Base-by-base conservation (phyloP, 768 basidiomycete species). In the Russula compacta region DNA sequence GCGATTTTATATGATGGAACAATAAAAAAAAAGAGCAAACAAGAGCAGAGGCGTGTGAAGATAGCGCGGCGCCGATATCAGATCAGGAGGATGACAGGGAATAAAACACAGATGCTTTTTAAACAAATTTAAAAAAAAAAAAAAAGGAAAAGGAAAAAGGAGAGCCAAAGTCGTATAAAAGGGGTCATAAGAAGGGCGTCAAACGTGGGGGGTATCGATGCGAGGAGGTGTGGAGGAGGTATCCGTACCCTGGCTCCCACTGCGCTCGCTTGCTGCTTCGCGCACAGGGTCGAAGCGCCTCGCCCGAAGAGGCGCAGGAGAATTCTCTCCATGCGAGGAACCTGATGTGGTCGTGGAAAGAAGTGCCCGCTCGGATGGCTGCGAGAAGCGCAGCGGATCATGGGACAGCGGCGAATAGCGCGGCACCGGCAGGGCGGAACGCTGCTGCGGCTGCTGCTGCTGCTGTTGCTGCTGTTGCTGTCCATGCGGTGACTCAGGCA, bases 221-320 rank as follows among this genome's bases (percentile, higher is more conserved):
- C 43, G 57, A 33, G 54, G 58, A 2, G 64, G 61, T 24, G 62
- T 63, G 32, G 63, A 59, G 7, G 59, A 56, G 52, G 19, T 12
- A 17, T 64, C 51, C 8, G 55, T 64, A 12, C 62, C 48, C 49
- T 47, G 55, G 24, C 65, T 66, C 17, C 51, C 53, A 19, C 62
- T 49, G 24, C 54, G 46, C 39, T 64, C 65, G 50, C 62, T 64
- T 48, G 59, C 48, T 0, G 63, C 67, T 35, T 64, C 66, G 43
- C 61, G 68, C 12, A 69, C 68, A 4, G 68, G 68, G 40, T 69
- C 68, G 15, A 69, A 69, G 14, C 68, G 68, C 7, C 38, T 53
- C 17, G 53, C 11, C 29, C 60, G 63, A 19, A 24, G 5, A 43
- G 47, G 38, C 19, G 50, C 49, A 15, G 56, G 47, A 4, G 57